phyloP scores from a whole-genome alignment of 306 rosid genomes.

The Mucuna pruriens region DNA sequence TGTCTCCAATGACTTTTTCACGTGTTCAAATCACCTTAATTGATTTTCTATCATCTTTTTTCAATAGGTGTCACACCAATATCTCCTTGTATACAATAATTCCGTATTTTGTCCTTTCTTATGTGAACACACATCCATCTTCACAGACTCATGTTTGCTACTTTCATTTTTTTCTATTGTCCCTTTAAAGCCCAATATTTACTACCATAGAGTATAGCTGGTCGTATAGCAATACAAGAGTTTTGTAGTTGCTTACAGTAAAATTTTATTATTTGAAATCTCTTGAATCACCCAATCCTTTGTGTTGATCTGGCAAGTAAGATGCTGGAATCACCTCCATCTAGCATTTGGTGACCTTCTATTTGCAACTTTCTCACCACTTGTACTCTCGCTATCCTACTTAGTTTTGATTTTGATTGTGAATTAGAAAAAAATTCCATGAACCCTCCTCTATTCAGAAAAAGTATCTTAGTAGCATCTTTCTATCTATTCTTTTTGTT shows the following conservation, averaged over 20 bases:
- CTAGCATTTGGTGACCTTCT: neutral
- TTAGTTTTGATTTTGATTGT: neutral
- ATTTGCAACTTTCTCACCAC: slow-evolving; percentile 11
- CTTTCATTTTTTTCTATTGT: neutral
- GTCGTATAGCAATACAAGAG: neutral
- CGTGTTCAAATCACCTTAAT: neutral
- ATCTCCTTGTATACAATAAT: no score
- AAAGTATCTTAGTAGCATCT: neutral
- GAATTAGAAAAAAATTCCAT: neutral
- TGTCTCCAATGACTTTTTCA: neutral
- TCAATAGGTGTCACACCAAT: no score
- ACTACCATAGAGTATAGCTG: neutral
- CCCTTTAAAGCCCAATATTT: neutral
- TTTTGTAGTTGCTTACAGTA: neutral
- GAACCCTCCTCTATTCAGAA: neutral
- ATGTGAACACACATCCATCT: neutral
- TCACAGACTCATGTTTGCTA: neutral
- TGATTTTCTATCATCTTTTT: no score
- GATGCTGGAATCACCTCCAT: slow-evolving; percentile 16
- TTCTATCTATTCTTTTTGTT: neutral
- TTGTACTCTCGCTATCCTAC: neutral
- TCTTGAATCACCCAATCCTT: neutral
- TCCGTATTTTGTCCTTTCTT: no score
- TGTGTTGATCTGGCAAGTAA: neutral
- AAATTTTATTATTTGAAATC: neutral